Conservation (phyloP, 257 asterid species). For the Penstemon barbatus region DNA sequence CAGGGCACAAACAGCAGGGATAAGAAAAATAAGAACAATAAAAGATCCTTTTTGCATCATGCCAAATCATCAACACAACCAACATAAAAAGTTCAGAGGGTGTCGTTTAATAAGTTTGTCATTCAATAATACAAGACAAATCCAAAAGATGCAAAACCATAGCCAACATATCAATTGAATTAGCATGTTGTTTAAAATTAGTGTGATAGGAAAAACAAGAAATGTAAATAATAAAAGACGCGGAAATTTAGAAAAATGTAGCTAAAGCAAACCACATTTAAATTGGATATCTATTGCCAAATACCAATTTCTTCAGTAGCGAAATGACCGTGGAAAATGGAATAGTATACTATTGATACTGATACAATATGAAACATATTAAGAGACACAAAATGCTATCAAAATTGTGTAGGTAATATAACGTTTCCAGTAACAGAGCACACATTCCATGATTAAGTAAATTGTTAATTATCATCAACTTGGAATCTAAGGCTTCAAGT, state of each 20-base stretch:
- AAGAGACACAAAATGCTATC: too few species aligned
- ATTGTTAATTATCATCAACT: too few species aligned
- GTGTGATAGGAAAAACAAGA: too few species aligned
- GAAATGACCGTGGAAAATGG: not conserved
- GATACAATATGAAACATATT: too few species aligned
- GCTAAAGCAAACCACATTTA: too few species aligned
- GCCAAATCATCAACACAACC: not conserved
- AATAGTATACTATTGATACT: too few species aligned
- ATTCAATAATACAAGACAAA: not conserved
- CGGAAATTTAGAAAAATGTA: too few species aligned
- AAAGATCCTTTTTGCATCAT: not conserved
- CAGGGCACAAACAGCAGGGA: not conserved
- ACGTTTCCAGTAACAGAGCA: too few species aligned
- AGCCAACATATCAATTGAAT: not conserved
- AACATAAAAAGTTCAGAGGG: not conserved
- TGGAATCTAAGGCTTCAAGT: too few species aligned
- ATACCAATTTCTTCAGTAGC: not conserved
- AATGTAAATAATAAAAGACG: too few species aligned
- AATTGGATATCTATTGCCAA: not conserved
- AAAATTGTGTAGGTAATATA: too few species aligned
- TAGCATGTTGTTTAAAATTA: not conserved
- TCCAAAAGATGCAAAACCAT: not conserved
- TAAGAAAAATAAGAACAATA: not conserved
- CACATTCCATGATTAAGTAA: too few species aligned
- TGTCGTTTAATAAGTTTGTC: not conserved